Base-by-base conservation (phyloP, 495 filamentous ascomycete species). In the Podospora anserina region DNA sequence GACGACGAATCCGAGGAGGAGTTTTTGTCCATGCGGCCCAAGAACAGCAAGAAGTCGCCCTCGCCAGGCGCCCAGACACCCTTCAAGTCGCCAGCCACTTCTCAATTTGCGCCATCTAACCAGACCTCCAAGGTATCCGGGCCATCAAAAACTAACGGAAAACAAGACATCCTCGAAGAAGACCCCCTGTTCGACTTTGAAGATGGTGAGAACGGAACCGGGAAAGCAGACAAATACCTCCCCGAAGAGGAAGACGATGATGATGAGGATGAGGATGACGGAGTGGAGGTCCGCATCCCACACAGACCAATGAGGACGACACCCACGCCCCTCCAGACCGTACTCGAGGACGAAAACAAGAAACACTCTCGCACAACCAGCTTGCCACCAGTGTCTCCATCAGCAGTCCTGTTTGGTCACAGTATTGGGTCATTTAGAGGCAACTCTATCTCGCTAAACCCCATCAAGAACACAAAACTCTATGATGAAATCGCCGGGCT, bases 351-450 rank as follows among this genome's bases (percentile, higher is more conserved):
- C 20, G 63, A 30, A 16, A 32, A 66, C 39, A 54, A 28, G 15
- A 44, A 28, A 23, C 19, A 44, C n/a, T 19, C 32, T 19, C 6
- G 9, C 18, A 30, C 18, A 13, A 49, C 23, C 15, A 60, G 13
- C 7, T 5, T 71, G 11, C 74, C 74, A 11, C 64, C 69, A 23
- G 58, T 70, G 5, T 74, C 75, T 2, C 73, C 75, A 9, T 74
- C 76, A 20, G 60, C 75, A 1, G 76, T 56, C 15, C 61, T 78
- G 26, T 77, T 77, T 30, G 28, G 67, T 18, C 70, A 73, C n/a
- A 76, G 72, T 19, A 63, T 78, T 4, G 82, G 82, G 18, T 85
- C 82, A 20, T 85, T 82, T 66, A 79, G 77, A 30, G 82, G 82
- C 19, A 73, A 72, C 23, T 58, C 80, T 5, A 44, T 78, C 49